phyloP scores from a whole-genome alignment of 306 rosid genomes.

The Trichosanthes cucumerina region DNA sequence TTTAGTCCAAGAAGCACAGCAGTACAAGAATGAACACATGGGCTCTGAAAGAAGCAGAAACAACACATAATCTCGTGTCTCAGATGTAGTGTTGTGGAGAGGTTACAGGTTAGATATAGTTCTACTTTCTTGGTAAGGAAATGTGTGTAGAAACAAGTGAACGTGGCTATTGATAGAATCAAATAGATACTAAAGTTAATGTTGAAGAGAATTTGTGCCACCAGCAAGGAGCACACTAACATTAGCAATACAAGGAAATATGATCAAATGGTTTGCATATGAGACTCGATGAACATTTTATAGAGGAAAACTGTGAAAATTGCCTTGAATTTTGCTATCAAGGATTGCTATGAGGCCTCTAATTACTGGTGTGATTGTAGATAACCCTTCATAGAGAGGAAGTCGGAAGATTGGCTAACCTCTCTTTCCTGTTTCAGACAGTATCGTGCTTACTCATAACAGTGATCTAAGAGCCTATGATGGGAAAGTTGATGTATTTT shows the following conservation, averaged over 20 bases:
- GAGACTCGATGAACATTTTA: background rate
- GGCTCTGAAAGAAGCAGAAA: background rate
- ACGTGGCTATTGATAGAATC: background rate
- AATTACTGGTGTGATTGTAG: background rate
- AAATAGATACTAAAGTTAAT: background rate
- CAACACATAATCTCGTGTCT: background rate
- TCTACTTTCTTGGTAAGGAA: background rate
- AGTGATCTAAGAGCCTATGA: background rate
- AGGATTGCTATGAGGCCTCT: background rate
- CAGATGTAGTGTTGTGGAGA: background rate
- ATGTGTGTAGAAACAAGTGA: background rate
- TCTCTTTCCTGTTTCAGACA: background rate
- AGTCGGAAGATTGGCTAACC: background rate
- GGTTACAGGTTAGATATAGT: background rate
- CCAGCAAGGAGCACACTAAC: background rate
- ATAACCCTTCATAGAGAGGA: background rate
- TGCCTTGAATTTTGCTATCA: background rate
- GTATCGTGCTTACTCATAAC: background rate
- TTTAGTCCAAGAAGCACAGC: background rate
- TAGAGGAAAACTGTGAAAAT: background rate
- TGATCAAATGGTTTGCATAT: background rate
- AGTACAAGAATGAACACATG: background rate
- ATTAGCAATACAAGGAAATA: background rate
- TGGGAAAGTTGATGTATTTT: background rate
- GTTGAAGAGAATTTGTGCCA: background rate